Evolutionary conservation across 2,329 filamentous ascomycete genomes (phyloP).

Genomic region (Penicillium sp.): DNA sequence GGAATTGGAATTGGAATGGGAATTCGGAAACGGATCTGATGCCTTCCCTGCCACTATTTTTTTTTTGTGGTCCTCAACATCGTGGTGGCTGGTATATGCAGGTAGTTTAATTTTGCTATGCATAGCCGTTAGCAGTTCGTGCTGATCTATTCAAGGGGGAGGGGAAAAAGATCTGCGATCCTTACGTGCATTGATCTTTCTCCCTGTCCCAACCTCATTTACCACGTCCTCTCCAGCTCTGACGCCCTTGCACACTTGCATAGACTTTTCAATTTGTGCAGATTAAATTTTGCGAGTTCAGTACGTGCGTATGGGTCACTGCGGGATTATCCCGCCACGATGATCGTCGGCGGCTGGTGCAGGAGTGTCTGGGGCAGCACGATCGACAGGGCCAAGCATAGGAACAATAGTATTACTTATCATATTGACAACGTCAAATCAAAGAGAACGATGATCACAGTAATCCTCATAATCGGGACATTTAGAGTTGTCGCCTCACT

Average conservation of each 20-base stretch:
- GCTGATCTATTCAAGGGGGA: background rate
- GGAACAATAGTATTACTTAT: background rate
- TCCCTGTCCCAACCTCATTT: background rate
- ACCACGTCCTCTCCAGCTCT: background rate
- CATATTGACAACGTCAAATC: background rate
- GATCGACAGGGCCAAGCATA: constrained; percentile 14
- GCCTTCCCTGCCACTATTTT: background rate
- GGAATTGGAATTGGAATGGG: too few species aligned
- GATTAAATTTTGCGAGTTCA: background rate
- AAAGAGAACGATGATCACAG: background rate
- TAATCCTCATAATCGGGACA: too few species aligned
- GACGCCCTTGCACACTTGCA: constrained; percentile 8
- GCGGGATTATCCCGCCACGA: constrained; percentile 6
- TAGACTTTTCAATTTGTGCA: background rate
- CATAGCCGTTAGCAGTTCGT: constrained; percentile 12
- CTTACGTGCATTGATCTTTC: constrained; percentile 11
- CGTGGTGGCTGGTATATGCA: constrained; percentile 20
- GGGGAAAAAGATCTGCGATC: constrained; percentile 3
- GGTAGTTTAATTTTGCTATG: constrained; percentile 10
- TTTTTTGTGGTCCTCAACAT: background rate
- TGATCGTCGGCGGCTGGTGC: constrained; percentile 4
- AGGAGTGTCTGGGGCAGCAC: constrained; percentile 5
- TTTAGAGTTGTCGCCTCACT: too few species aligned
- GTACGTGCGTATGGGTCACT: background rate
- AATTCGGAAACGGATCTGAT: background rate